Evolutionary conservation across 768 basidiomycete genomes (phyloP).

Genomic region (Podaxis sp.): DNA sequence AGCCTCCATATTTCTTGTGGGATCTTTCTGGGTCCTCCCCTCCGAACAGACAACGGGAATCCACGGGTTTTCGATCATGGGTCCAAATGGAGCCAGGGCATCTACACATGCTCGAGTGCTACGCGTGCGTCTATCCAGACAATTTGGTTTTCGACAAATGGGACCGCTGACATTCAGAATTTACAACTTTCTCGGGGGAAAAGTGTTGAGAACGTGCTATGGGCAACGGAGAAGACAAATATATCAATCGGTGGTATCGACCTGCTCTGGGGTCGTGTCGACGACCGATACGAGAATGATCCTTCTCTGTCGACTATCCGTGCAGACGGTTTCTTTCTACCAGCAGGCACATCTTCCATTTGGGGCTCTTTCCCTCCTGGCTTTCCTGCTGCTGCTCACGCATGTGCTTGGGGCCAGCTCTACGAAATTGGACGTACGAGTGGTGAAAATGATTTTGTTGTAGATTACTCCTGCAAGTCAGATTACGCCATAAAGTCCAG

Average conservation of each 20-base stretch:
- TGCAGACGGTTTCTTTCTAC: background rate
- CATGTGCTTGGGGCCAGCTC: background rate
- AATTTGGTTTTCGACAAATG: background rate
- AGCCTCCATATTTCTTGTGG: constrained; percentile 20
- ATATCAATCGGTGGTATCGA: background rate
- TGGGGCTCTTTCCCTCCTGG: background rate
- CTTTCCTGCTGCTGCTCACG: background rate
- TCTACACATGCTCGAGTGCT: constrained; percentile 20
- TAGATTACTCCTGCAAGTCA: background rate
- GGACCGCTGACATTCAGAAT: background rate
- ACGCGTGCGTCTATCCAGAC: constrained; percentile 13
- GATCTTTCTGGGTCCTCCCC: constrained; percentile 17
- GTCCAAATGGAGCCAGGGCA: constrained; percentile 20
- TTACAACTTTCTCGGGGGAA: background rate
- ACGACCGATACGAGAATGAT: background rate
- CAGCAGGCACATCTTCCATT: background rate
- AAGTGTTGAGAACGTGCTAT: background rate
- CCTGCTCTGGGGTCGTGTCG: background rate
- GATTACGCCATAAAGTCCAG: constrained; percentile 4
- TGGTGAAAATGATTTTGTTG: background rate
- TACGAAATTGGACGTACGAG: background rate
- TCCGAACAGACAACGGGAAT: constrained; percentile 21
- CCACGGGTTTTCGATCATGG: constrained; percentile 3
- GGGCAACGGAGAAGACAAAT: constrained; percentile 2
- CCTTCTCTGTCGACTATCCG: background rate